Conservation (phyloP, 2,329 filamentous ascomycete genomes). For the Chalaropsis ovoidea region DNA sequence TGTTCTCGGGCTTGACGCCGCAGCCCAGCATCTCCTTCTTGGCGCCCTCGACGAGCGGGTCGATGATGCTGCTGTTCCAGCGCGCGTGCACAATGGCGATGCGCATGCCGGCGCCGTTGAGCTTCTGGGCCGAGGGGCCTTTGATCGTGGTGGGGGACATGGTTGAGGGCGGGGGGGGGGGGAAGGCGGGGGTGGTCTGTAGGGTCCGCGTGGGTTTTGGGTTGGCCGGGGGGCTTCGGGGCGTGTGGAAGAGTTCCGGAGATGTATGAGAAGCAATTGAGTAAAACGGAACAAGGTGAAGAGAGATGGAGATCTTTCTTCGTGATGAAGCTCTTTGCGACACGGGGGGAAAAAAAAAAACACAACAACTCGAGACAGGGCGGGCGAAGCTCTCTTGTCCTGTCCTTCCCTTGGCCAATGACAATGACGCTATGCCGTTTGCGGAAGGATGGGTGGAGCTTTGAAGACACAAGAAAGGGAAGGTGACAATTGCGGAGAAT, state of each 20-base stretch:
- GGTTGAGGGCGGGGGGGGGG: neutral
- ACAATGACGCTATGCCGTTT: slow-evolving; percentile 3
- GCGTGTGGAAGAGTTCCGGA: neutral
- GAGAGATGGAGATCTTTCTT: neutral
- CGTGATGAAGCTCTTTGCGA: neutral
- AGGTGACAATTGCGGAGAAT: slow-evolving; percentile 3
- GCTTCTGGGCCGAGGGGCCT: slow-evolving; percentile 47
- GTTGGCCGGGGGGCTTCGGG: neutral
- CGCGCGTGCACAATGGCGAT: slow-evolving; percentile 92
- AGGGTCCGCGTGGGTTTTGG: no score
- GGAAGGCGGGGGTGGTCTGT: no score
- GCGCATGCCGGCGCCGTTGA: slow-evolving; percentile 64
- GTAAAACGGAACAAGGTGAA: neutral
- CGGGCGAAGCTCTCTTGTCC: slow-evolving; percentile 6
- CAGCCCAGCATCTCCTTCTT: slow-evolving; percentile 65
- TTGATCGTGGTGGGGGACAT: slow-evolving; percentile 35
- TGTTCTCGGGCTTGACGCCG: slow-evolving; percentile 80
- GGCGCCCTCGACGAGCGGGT: slow-evolving; percentile 69
- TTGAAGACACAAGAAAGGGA: neutral
- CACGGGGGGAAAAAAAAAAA: neutral
- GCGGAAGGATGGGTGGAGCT: slow-evolving; percentile 10
- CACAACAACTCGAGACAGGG: neutral
- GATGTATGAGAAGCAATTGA: neutral
- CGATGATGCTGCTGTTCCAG: slow-evolving; percentile 87
- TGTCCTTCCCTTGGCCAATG: slow-evolving; percentile 9